These are phyloP conservation scores for Rhypophila decipiens DNA, from an alignment of 495 filamentous ascomycete genomes.

Conservation along the genomic window DNA sequence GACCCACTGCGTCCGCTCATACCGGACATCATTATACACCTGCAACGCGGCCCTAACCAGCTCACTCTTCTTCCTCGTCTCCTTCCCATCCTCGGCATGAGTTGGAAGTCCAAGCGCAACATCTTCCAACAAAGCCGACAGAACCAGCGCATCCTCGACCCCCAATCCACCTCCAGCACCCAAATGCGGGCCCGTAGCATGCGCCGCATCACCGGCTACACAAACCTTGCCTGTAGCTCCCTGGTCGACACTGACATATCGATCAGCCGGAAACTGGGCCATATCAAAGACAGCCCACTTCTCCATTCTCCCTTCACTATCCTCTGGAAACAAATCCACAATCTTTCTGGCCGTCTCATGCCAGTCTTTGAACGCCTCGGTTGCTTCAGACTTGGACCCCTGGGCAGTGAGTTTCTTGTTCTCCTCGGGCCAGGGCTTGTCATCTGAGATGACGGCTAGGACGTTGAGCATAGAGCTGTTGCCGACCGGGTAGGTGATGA, in stretches of 20 bases:
- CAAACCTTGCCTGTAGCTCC: conserved; percentile 34
- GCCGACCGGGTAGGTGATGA: conserved; percentile 36
- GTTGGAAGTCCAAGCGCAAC: no score
- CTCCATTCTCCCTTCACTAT: no score
- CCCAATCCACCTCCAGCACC: conserved; percentile 52
- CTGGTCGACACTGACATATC: no score
- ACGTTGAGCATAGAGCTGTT: conserved; percentile 31
- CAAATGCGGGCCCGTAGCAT: conserved; percentile 39
- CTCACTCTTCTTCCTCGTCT: neutral
- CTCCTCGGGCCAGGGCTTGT: conserved; percentile 28
- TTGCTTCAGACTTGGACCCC: conserved; percentile 24
- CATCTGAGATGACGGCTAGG: conserved; percentile 32
- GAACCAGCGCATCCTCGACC: conserved; percentile 46
- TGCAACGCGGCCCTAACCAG: conserved; percentile 26
- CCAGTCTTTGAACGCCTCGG: conserved; percentile 31
- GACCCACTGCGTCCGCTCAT: conserved; percentile 32
- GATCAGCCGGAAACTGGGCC: conserved; percentile 33
- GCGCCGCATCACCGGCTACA: conserved; percentile 43
- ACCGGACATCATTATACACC: conserved; percentile 31
- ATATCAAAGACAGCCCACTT: conserved; percentile 54
- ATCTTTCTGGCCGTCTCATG: conserved; percentile 30
- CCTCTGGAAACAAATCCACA: conserved; percentile 35
- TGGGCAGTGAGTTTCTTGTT: conserved; percentile 24
- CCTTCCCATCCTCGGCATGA: neutral
- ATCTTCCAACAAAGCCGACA: conserved; percentile 32